These are phyloP conservation scores for Ophiostoma ulmi DNA, from an alignment of 2,329 filamentous ascomycete species.

Conservation along the genomic window DNA sequence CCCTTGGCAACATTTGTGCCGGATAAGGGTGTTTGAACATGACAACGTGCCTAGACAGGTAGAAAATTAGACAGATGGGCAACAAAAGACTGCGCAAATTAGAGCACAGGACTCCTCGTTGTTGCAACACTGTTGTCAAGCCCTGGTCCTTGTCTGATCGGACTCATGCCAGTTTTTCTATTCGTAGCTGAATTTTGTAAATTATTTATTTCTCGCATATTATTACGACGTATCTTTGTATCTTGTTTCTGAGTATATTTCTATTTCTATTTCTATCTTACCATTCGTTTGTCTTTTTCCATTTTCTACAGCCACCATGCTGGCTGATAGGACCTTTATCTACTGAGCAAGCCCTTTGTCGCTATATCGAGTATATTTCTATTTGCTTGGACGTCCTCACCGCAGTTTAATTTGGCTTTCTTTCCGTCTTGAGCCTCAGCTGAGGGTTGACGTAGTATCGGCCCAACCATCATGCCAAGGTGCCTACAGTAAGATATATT, in stretches of 20 bases:
- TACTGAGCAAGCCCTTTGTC: too few relatives aligned
- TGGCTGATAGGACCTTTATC: not conserved
- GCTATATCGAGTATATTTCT: not conserved
- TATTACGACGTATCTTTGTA: too few relatives aligned
- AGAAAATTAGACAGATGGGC: not conserved
- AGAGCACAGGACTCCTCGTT: not conserved
- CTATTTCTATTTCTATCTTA: not conserved
- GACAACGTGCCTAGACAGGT: not conserved
- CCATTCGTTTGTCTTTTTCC: not conserved
- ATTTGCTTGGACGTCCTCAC: not conserved
- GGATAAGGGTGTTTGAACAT: not conserved
- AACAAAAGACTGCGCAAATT: not conserved
- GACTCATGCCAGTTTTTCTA: not conserved
- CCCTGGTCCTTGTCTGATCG: constrained; percentile 1
- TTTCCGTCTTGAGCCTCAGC: constrained; percentile 3
- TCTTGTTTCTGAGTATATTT: not conserved
- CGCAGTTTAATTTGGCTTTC: not conserved
- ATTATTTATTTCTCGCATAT: too few relatives aligned
- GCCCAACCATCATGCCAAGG: not conserved
- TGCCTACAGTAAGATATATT: not conserved
- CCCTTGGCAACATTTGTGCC: not conserved
- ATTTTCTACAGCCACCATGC: not conserved
- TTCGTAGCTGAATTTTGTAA: not conserved
- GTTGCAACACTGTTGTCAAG: not conserved
- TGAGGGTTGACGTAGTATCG: constrained; percentile 2